Base-by-base conservation (phyloP, 345 rosid species). In the Eucalyptus decipiens region DNA sequence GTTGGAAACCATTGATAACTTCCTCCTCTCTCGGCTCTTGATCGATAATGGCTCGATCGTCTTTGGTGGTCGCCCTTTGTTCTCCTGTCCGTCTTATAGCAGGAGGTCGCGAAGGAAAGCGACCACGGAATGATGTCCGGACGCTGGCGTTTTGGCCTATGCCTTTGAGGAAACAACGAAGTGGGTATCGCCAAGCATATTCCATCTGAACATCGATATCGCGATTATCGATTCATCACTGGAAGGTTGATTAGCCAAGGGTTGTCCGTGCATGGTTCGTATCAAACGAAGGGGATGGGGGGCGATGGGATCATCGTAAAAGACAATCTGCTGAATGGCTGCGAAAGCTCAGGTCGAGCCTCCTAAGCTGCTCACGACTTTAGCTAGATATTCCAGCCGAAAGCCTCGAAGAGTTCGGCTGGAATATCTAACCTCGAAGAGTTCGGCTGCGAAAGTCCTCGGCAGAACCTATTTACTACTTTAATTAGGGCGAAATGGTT, bases 121-220 rank as follows among this genome's bases (percentile, higher is more conserved):
- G 48, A 54, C 40, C n/a, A 6, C 24, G 47, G 45, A 37, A 60
- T 67, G 86, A 83, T 17, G 42, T 87, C 49, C 45, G 32, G 80
- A n/a, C 2, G 43, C 60, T 67, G 23, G 83, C 92, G 93, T 86
- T 89, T 26, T 86, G 86, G 76, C 2, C 90, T 52, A 88, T 49
- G 89, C 9, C 7, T 50, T 87, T 80, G 72, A 45, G 89, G 34
- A 40, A 90, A 92, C 37, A 88, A 87, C 92, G 89, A 91, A 91
- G 92, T 52, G 50, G 88, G 54, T n/a, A 43, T 65, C 50, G 21
- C 40, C 34, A 87, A 65, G 88, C 9, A 87, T 87, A 87, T 87
- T 65, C 88, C 83, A 26, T 43, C 37, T n/a, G 15, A 19, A 3
- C 6, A 24, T 80, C 37, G 12, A 87, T 30, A 76, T 76, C 47